phyloP scores from a whole-genome alignment of 768 basidiomycete genomes.

The Trametes villosa region DNA sequence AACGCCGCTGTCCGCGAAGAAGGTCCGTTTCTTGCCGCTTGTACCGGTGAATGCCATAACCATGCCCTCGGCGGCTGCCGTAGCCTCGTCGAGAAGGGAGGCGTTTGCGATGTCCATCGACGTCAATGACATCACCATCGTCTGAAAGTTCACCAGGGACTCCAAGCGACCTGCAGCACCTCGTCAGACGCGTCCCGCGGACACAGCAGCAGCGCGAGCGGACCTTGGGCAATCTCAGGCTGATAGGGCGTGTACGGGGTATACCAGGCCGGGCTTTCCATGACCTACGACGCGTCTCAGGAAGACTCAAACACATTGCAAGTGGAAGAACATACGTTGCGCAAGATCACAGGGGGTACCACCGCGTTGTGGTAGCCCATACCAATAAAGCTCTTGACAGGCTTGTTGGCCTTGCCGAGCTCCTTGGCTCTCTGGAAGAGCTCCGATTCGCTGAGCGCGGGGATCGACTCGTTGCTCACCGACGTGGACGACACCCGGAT shows the following conservation, averaged over 20 bases:
- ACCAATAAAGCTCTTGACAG: slow-evolving; percentile 93
- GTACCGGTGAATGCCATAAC: slow-evolving; percentile 83
- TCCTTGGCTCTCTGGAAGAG: slow-evolving; percentile 74
- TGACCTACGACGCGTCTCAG: slow-evolving; percentile 50
- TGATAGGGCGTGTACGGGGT: slow-evolving; percentile 96
- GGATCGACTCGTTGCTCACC: slow-evolving; percentile 71
- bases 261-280: slow-evolving; percentile 98
- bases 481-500: slow-evolving; percentile 70
- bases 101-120: slow-evolving; percentile 96
- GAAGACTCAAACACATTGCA: slow-evolving; percentile 7
- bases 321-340: slow-evolving; percentile 64
- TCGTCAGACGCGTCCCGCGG: background rate
- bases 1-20: slow-evolving; percentile 84
- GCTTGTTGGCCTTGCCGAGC: slow-evolving; percentile 78
- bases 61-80: slow-evolving; percentile 96
- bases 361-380: slow-evolving; percentile 98
- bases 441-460: slow-evolving; percentile 85
- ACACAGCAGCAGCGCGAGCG: slow-evolving; percentile 15
- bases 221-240: slow-evolving; percentile 98
- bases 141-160: slow-evolving; percentile 95
- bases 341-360: slow-evolving; percentile 92
- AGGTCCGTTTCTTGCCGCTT: slow-evolving; percentile 75
- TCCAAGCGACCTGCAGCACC: slow-evolving; percentile 79
- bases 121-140: slow-evolving; percentile 93
- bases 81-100: slow-evolving; percentile 92